Percentiles rank a stretch among this genome's conserved stretches.
Conservation (phyloP, 2,329 filamentous ascomycete species). For the Moelleriella libera region DNA sequence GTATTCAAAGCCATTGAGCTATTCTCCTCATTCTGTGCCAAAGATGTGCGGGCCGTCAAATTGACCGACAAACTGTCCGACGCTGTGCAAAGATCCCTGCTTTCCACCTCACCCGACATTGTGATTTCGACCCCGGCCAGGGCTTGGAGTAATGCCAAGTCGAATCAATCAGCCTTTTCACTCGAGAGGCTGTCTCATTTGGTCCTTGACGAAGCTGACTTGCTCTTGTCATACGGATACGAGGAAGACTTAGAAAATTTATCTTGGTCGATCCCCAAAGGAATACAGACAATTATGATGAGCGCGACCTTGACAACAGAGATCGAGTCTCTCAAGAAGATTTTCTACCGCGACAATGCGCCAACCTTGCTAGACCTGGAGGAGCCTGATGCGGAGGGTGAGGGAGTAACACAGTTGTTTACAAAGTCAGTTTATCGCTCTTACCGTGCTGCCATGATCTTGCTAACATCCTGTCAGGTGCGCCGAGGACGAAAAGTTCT, state of each 20-base stretch:
- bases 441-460: not conserved
- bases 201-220: conserved; percentile 86
- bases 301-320: conserved; percentile 85
- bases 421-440: conserved; percentile 44
- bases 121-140: conserved; percentile 84
- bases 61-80: conserved; percentile 84
- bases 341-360: conserved; percentile 59
- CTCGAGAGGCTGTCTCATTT: conserved; percentile 60
- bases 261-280: conserved; percentile 63
- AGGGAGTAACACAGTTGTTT: conserved; percentile 72
- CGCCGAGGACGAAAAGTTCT: conserved; percentile 93
- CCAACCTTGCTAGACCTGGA: conserved; percentile 72
- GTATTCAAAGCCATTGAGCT: conserved; percentile 66
- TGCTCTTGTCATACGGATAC: conserved; percentile 89
- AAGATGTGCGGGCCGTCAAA: conserved; percentile 71
- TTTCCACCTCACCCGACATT: conserved; percentile 77
- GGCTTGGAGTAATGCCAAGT: conserved; percentile 65
- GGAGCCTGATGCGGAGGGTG: conserved; percentile 63
- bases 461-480: conserved; percentile 34
- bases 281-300: conserved; percentile 83
- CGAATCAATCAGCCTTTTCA: conserved; percentile 45
- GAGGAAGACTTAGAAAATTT: conserved; percentile 78
- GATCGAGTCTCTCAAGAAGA: conserved; percentile 67
- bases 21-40: conserved; percentile 71
- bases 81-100: conserved; percentile 71